A percentile compares a stretch with the other conserved stretches of the same genome.
Conservation (phyloP, 148 eudicot genomes). For the Pharnaceum exiguum region DNA sequence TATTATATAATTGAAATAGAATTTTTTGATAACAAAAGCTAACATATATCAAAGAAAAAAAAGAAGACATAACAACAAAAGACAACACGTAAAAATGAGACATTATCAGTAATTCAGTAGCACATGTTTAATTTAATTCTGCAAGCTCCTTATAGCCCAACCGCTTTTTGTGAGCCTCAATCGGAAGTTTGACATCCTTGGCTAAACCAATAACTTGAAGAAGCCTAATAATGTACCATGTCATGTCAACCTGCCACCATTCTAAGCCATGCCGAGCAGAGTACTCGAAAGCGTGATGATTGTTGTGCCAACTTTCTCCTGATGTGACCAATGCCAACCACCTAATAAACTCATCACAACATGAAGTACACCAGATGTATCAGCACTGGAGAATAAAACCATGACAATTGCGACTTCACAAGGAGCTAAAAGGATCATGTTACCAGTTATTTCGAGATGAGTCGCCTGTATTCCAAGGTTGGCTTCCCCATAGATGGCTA, state of each 20-base stretch:
- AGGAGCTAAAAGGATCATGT: neutral
- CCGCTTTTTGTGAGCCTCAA: constrained; percentile 40
- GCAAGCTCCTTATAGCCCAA: constrained; percentile 26
- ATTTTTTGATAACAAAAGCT: no score
- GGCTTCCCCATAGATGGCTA: constrained; percentile 72
- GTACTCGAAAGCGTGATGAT: constrained; percentile 78
- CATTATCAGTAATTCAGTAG: no score
- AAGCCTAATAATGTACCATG: constrained; percentile 60
- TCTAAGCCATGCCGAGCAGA: constrained; percentile 82
- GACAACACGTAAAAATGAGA: no score
- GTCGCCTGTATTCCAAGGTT: constrained; percentile 60
- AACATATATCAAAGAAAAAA: no score
- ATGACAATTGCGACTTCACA: no score
- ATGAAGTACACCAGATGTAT: no score
- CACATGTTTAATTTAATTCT: no score
- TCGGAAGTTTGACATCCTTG: constrained; percentile 64
- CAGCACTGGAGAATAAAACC: no score
- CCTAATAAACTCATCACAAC: no score
- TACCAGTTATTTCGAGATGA: constrained; percentile 69
- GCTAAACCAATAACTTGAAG: constrained; percentile 69
- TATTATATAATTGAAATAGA: no score
- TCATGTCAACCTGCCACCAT: constrained; percentile 90
- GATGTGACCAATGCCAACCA: constrained; percentile 74
- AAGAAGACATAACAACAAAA: no score
- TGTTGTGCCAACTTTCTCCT: constrained; percentile 97